Evolutionary conservation across 75 land plant species (phyloP).

Genomic region (Azolla pinnata): DNA sequence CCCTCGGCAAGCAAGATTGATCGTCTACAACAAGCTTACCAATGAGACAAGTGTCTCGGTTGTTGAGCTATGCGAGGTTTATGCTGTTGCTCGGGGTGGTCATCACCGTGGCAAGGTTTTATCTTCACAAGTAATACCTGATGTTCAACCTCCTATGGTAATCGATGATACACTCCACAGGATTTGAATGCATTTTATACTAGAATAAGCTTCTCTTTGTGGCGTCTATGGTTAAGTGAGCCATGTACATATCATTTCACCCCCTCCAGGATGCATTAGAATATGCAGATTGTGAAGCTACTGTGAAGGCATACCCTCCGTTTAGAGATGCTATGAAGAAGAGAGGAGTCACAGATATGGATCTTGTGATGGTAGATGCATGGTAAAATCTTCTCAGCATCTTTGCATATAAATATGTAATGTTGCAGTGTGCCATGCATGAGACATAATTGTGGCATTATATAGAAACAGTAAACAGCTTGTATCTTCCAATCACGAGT

Average conservation of each 20-base stretch:
- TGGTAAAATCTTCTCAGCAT: no score
- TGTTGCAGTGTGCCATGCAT: no score
- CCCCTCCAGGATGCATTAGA: constrained; percentile 86
- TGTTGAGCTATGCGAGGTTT: constrained; percentile 83
- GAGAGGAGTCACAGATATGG: constrained; percentile 96
- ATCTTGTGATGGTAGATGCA: constrained; percentile 96
- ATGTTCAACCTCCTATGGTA: constrained; percentile 98
- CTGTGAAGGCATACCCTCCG: constrained; percentile 69
- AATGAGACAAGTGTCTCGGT: constrained; percentile 91
- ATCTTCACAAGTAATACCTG: constrained; percentile 59
- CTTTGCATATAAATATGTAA: no score
- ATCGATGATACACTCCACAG: no score
- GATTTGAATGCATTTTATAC: no score
- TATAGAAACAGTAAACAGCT: no score
- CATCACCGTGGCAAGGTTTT: constrained; percentile 89
- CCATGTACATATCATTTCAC: no score
- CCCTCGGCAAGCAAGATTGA: constrained; percentile 75
- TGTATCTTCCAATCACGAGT: no score
- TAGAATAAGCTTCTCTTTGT: neutral
- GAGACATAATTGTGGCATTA: no score
- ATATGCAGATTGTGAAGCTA: constrained; percentile 97
- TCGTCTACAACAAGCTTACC: constrained; percentile 74
- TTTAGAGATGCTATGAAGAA: constrained; percentile 93
- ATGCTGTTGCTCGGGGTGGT: constrained; percentile 90
- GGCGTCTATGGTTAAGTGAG: no score